phyloP scores from a whole-genome alignment of 257 asterid genomes.

The Solanum ossicruentum region DNA sequence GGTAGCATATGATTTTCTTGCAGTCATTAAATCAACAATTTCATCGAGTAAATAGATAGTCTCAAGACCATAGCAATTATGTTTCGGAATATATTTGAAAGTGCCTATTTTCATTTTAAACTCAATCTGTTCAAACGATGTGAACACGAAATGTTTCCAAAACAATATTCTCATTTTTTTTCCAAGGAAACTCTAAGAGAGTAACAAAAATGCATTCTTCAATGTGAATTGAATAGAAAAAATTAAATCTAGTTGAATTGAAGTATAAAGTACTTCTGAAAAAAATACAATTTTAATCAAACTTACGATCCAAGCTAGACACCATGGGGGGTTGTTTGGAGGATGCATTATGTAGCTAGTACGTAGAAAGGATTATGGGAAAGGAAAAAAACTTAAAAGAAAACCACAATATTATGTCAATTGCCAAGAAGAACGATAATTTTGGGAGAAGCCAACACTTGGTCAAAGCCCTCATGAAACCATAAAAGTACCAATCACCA shows the following conservation, averaged over 20 bases:
- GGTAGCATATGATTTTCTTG: background rate
- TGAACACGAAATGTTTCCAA: background rate
- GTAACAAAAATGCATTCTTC: background rate
- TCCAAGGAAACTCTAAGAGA: background rate
- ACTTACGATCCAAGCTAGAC: background rate
- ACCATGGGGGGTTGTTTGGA: background rate
- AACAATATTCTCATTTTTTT: background rate
- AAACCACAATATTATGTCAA: background rate
- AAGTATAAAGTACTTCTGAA: background rate
- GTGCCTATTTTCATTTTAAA: background rate
- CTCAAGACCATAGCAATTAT: background rate
- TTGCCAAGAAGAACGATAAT: background rate
- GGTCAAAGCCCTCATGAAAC: background rate
- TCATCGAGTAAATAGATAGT: background rate
- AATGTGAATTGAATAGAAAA: background rate
- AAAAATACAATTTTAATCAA: background rate
- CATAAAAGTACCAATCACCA: background rate
- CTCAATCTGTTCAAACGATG: background rate
- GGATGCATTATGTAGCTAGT: background rate
- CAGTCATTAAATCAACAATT: background rate
- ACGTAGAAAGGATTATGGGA: background rate
- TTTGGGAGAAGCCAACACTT: background rate
- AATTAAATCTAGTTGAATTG: background rate
- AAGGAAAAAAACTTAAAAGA: background rate
- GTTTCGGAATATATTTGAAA: background rate